Conservation (phyloP, 78 protist species). For the Bigelowiella natans region DNA sequence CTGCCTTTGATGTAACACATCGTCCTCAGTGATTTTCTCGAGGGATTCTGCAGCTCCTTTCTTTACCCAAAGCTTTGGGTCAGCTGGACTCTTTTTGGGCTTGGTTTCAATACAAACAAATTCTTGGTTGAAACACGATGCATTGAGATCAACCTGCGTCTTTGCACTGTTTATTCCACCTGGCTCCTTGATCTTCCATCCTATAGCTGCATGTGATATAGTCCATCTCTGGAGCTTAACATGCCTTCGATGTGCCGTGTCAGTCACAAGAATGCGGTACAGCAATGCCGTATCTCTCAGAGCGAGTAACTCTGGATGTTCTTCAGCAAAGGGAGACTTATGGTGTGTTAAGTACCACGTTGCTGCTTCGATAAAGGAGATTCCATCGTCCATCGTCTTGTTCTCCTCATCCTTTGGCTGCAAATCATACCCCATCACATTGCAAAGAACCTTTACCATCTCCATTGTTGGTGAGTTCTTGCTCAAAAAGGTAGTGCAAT, state of each 20-base stretch:
- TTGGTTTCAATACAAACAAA: not conserved
- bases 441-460: not conserved
- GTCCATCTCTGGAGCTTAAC: not conserved
- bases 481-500: not conserved
- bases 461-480: not conserved
- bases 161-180: not conserved
- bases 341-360: not conserved
- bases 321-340: not conserved
- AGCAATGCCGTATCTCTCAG: not conserved
- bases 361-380: not conserved
- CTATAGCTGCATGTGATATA: not conserved
- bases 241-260: not conserved
- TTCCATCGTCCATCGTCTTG: not conserved
- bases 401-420: not conserved
- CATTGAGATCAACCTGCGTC: not conserved
- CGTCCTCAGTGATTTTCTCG: conserved; percentile 29
- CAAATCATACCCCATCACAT: not conserved
- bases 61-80: not conserved
- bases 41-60: not conserved
- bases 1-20: conserved; percentile 35
- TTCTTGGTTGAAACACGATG: not conserved
- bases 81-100: not conserved
- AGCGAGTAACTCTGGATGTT: not conserved
- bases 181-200: not conserved
- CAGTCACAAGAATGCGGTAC: not conserved